A percentile compares a stretch with the other conserved stretches of the same genome.
Evolutionary conservation across 148 eudicot species (phyloP).

Genomic region (Arctostaphylos glauca): DNA sequence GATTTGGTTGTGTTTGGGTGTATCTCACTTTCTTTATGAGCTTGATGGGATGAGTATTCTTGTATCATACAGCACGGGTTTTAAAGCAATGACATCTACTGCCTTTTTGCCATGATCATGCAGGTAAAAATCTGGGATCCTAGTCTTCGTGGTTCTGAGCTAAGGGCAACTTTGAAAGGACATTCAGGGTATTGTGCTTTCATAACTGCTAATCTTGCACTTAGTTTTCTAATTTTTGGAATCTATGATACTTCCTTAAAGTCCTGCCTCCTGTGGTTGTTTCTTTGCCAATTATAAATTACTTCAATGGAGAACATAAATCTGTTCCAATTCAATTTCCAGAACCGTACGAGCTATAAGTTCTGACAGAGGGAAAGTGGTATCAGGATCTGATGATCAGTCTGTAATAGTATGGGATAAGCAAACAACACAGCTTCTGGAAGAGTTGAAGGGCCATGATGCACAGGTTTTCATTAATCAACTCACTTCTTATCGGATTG

Average conservation of each 20-base stretch:
- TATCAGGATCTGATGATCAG: slow-evolving; percentile 92
- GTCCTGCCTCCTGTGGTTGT: background rate
- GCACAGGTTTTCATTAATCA: slow-evolving; percentile 39
- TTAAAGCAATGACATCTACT: background rate
- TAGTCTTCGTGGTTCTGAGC: slow-evolving; percentile 93
- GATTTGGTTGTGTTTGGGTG: background rate
- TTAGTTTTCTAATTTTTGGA: background rate
- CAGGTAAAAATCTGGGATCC: slow-evolving; percentile 92
- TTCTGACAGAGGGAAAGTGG: slow-evolving; percentile 87
- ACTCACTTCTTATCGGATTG: slow-evolving; percentile 1
- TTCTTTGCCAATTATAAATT: slow-evolving; percentile 2
- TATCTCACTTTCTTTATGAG: background rate
- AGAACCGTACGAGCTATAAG: slow-evolving; percentile 80
- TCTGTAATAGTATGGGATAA: slow-evolving; percentile 96
- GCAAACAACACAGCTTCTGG: slow-evolving; percentile 82
- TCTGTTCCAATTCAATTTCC: slow-evolving; percentile 11
- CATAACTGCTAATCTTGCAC: background rate
- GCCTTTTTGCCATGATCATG: slow-evolving; percentile 21
- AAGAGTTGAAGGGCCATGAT: slow-evolving; percentile 91
- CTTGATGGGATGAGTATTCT: background rate
- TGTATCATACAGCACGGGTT: background rate
- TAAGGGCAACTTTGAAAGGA: slow-evolving; percentile 86
- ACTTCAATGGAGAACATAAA: background rate
- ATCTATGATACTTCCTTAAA: slow-evolving; percentile 6
- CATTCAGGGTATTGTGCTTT: slow-evolving; percentile 72